Conservation (phyloP, 2,329 filamentous ascomycete species). For the Nakataea oryzae region DNA sequence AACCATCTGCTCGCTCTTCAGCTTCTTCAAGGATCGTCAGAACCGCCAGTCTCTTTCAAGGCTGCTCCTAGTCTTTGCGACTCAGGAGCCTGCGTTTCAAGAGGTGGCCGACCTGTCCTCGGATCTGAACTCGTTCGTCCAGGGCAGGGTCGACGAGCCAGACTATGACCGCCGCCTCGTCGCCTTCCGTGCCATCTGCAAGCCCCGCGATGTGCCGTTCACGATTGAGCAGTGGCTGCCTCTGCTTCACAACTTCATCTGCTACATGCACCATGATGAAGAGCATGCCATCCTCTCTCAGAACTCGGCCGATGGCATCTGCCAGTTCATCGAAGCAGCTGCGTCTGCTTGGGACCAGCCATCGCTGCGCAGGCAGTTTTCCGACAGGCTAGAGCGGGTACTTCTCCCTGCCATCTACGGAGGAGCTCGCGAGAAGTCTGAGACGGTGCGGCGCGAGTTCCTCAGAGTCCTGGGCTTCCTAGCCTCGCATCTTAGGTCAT, state of each 20-base stretch:
- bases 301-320: constrained; percentile 73
- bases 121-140: constrained; percentile 71
- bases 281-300: constrained; percentile 73
- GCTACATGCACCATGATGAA: constrained; percentile 74
- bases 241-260: constrained; percentile 80
- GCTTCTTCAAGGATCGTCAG: constrained; percentile 75
- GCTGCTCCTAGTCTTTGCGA: constrained; percentile 61
- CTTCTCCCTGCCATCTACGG: constrained; percentile 67
- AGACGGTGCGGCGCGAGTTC: constrained; percentile 76
- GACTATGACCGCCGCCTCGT: constrained; percentile 75
- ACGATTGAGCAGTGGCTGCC: constrained; percentile 74
- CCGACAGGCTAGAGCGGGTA: constrained; percentile 48
- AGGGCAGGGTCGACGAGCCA: constrained; percentile 66
- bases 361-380: constrained; percentile 35
- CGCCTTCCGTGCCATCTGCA: constrained; percentile 66
- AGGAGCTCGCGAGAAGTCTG: constrained; percentile 68
- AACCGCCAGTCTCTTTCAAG: constrained; percentile 66
- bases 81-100: constrained; percentile 47
- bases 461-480: constrained; percentile 71
- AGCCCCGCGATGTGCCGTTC: constrained; percentile 45
- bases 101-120: constrained; percentile 61
- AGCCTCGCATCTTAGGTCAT: constrained; percentile 58
- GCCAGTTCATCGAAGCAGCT: constrained; percentile 62
- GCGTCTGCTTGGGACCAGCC: constrained; percentile 26
- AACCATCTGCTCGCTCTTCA: constrained; percentile 72